Evolutionary conservation across 495 filamentous ascomycete species (phyloP).

Genomic region (Melanomma pulvis-pyrius): DNA sequence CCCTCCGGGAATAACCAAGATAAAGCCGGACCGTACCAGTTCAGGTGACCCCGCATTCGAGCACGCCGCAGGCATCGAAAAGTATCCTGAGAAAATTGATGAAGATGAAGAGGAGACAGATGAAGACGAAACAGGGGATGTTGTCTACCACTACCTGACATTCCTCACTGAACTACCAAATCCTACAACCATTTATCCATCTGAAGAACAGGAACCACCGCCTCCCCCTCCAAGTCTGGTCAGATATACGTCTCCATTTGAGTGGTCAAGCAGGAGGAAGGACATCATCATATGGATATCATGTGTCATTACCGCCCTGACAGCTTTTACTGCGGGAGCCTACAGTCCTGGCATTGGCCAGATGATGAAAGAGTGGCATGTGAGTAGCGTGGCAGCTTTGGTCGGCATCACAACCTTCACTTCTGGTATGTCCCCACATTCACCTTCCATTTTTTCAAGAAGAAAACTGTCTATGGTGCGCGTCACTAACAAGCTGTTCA

Average conservation of each 20-base stretch:
- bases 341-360: slow-evolving; percentile 69
- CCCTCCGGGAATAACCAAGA: slow-evolving; percentile 28
- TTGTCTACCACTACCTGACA: slow-evolving; percentile 72
- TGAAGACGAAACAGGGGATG: slow-evolving; percentile 35
- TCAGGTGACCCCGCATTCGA: slow-evolving; percentile 15
- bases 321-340: slow-evolving; percentile 80
- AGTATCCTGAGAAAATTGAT: slow-evolving; percentile 17
- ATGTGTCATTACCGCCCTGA: slow-evolving; percentile 73
- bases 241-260: slow-evolving; percentile 69
- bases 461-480: neutral
- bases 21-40: slow-evolving; percentile 4
- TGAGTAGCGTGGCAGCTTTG: slow-evolving; percentile 66
- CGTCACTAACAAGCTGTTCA: neutral
- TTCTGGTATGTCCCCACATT: slow-evolving; percentile 34
- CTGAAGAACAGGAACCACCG: slow-evolving; percentile 48
- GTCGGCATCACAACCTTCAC: slow-evolving; percentile 85
- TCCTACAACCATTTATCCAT: slow-evolving; percentile 52
- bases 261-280: slow-evolving; percentile 73
- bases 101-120: slow-evolving; percentile 13
- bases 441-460: neutral
- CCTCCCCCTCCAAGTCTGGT: slow-evolving; percentile 65
- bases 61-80: slow-evolving; percentile 13
- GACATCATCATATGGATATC: slow-evolving; percentile 72
- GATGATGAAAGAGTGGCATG: slow-evolving; percentile 63
- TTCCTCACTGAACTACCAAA: slow-evolving; percentile 68